Evolutionary conservation across 2,329 filamentous ascomycete species (phyloP).

Genomic region (Aspergillus thermomutatus): DNA sequence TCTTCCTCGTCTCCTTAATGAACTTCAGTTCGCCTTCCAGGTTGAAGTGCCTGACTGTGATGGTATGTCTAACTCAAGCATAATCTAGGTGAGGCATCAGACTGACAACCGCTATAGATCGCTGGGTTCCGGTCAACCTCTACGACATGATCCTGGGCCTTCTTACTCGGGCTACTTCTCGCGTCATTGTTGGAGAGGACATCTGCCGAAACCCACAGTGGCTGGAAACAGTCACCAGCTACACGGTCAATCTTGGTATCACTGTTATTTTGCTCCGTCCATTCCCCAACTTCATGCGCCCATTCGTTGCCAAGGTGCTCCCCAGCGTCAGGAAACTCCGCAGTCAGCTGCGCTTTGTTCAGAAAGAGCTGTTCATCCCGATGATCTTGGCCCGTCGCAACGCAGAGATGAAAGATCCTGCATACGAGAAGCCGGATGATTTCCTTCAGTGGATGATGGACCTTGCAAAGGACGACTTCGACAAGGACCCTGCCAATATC

Average conservation of each 20-base stretch:
- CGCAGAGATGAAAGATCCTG: conserved; percentile 14
- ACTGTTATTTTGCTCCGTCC: conserved; percentile 31
- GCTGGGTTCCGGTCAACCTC: conserved; percentile 22
- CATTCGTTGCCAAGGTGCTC: conserved; percentile 32
- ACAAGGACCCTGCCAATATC: conserved; percentile 19
- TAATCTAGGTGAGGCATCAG: not conserved
- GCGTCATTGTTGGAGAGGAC: conserved; percentile 39
- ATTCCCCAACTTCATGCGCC: conserved; percentile 32
- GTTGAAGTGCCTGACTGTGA: conserved; percentile 22
- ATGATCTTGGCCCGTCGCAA: conserved; percentile 29
- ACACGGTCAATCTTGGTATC: conserved; percentile 34
- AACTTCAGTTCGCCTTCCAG: conserved; percentile 24
- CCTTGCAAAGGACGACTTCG: conserved; percentile 18
- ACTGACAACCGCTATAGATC: conserved; percentile 8
- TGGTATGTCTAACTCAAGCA: conserved; percentile 8
- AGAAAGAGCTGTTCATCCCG: conserved; percentile 31
- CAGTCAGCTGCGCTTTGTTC: conserved; percentile 25
- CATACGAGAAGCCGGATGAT: conserved; percentile 25
- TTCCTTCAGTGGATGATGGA: conserved; percentile 35
- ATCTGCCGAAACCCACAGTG: conserved; percentile 39
- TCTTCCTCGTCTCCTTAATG: conserved; percentile 23
- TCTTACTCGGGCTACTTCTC: conserved; percentile 38
- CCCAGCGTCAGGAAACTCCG: conserved; percentile 34
- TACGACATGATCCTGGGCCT: conserved; percentile 29
- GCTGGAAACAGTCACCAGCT: conserved; percentile 32